Evolutionary conservation across 345 rosid species (phyloP).

Genomic region (Citropsis articulata): DNA sequence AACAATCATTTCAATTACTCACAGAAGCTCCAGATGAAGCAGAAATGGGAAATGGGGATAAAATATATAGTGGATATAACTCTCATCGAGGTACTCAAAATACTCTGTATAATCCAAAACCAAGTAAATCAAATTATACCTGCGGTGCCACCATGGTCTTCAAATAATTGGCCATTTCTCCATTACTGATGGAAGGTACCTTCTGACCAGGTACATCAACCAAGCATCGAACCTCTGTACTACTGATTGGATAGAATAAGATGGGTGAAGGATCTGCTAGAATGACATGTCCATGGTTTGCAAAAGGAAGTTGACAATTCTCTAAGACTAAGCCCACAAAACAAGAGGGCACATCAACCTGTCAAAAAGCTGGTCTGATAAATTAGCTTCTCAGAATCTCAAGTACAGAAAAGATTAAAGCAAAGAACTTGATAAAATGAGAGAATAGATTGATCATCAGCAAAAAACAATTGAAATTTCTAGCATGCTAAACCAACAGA

Average conservation of each 20-base stretch:
- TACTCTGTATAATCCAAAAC: not conserved
- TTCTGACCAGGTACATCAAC: constrained; percentile 49
- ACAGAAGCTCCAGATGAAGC: not conserved
- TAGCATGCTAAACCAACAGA: not conserved
- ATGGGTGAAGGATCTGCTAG: constrained; percentile 56
- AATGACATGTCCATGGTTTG: constrained; percentile 51
- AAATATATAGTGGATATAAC: not conserved
- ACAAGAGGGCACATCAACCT: constrained; percentile 53
- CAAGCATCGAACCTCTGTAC: constrained; percentile 47
- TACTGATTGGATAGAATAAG: constrained; percentile 51
- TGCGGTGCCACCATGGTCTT: constrained; percentile 37
- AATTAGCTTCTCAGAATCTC: constrained; percentile 2
- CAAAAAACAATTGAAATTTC: not conserved
- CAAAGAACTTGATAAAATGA: not conserved
- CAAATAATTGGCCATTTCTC: constrained; percentile 45
- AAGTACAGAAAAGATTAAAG: not conserved
- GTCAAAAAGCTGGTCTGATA: not conserved
- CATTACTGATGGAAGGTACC: constrained; percentile 44
- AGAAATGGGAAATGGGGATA: not conserved
- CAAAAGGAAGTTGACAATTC: constrained; percentile 47
- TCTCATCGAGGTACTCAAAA: not conserved
- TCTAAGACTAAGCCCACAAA: constrained; percentile 50
- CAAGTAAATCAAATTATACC: constrained; percentile 14
- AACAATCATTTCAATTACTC: not conserved
- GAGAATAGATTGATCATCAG: not conserved